phyloP scores from a whole-genome alignment of 768 basidiomycete genomes.

The Tricholomella constricta region DNA sequence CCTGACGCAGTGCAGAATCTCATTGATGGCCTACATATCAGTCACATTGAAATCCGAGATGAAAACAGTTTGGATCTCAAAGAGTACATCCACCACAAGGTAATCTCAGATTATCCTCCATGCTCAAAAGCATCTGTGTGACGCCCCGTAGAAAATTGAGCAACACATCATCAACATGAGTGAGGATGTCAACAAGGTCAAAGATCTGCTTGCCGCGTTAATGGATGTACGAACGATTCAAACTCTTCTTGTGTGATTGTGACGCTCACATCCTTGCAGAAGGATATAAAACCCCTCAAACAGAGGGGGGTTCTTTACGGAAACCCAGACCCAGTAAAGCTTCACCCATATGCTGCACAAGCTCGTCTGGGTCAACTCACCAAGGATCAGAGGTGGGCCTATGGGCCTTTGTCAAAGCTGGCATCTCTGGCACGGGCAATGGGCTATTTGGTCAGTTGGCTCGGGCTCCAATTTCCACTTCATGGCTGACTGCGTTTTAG shows the following conservation, averaged over 20 bases:
- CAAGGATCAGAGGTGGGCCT: conserved; percentile 49
- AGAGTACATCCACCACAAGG: conserved; percentile 88
- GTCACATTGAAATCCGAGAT: conserved; percentile 91
- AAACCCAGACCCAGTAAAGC: conserved; percentile 52
- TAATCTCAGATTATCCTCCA: conserved; percentile 23
- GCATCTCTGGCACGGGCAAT: conserved; percentile 72
- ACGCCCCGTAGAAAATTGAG: conserved; percentile 58
- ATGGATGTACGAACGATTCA: conserved; percentile 63
- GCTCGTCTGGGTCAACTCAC: conserved; percentile 40
- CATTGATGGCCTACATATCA: conserved; percentile 93
- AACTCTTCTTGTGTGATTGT: background rate
- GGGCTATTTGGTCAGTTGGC: conserved; percentile 74
- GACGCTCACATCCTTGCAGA: conserved; percentile 20
- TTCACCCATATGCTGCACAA: conserved; percentile 69
- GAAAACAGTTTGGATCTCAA: conserved; percentile 87
- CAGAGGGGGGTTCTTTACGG: conserved; percentile 46
- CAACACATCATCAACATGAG: conserved; percentile 79
- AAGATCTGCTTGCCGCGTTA: conserved; percentile 64
- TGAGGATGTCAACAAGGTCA: conserved; percentile 63
- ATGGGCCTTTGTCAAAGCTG: conserved; percentile 53
- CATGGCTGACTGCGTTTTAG: conserved; percentile 38
- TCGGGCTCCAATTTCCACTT: background rate
- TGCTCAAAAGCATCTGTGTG: background rate
- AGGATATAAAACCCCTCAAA: conserved; percentile 35
- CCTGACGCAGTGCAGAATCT: conserved; percentile 87